Conservation (phyloP, 352 stramenopile species). For the Globisporangium cederbergense region DNA sequence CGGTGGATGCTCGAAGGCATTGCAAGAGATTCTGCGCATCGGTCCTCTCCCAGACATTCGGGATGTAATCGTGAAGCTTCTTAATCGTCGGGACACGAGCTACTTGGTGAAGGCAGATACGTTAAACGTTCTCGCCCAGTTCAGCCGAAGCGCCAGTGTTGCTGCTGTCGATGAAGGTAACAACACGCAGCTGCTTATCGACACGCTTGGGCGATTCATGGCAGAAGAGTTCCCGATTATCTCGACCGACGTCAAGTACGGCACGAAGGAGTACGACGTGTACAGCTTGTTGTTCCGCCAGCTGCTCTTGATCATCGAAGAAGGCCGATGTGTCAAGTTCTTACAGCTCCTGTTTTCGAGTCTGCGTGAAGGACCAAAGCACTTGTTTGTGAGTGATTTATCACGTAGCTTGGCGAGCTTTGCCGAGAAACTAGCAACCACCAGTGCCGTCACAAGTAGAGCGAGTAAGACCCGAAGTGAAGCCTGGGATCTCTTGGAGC, state of each 20-base stretch:
- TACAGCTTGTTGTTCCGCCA: slow-evolving; percentile 53
- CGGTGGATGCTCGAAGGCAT: slow-evolving; percentile 26
- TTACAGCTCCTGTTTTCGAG: slow-evolving; percentile 54
- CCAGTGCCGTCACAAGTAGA: background rate
- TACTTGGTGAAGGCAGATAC: slow-evolving; percentile 64
- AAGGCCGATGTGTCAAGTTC: slow-evolving; percentile 39
- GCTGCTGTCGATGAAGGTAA: slow-evolving; percentile 2
- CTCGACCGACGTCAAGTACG: slow-evolving; percentile 60
- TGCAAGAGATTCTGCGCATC: slow-evolving; percentile 25
- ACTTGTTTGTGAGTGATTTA: slow-evolving; percentile 57
- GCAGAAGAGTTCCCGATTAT: slow-evolving; percentile 74
- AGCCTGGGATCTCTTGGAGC: slow-evolving; percentile 22
- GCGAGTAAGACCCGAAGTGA: slow-evolving; percentile 10
- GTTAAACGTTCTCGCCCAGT: slow-evolving; percentile 36
- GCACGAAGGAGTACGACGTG: slow-evolving; percentile 64
- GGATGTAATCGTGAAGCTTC: slow-evolving; percentile 27
- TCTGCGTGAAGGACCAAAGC: slow-evolving; percentile 54
- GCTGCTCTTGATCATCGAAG: slow-evolving; percentile 52
- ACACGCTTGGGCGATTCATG: slow-evolving; percentile 45
- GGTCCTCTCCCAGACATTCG: slow-evolving; percentile 42
- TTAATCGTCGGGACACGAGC: slow-evolving; percentile 33
- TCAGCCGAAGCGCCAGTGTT: slow-evolving; percentile 25
- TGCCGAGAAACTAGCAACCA: slow-evolving; percentile 20
- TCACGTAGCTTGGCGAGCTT: slow-evolving; percentile 43
- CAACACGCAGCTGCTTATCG: slow-evolving; percentile 21